Base-by-base conservation (phyloP, 176 grass and related monocot species). In the Olyra latifolia region DNA sequence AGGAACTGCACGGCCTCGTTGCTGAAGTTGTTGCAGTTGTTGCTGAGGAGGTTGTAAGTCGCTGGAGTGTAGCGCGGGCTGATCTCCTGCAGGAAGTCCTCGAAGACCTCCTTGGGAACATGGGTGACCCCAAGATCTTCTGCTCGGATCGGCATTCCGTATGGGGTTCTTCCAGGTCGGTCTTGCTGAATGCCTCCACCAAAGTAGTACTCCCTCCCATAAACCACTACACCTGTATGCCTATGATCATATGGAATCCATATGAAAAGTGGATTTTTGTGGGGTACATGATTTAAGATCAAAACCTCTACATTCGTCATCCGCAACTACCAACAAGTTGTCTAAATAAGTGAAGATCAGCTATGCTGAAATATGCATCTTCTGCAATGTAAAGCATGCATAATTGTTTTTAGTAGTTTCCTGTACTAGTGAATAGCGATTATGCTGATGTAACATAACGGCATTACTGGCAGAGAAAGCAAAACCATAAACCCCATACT, bases 1-100 rank as follows among this genome's bases (percentile, higher is more conserved):
- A 98, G 80, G 58, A 94, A 94, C 46, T 93, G 90, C 10, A 66
- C 86, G 15, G 53, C 88, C 74, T 94, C 95, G 48, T 94, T 91
- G 85, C 84, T 92, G 80, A 98, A 98, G 74, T 93, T 92, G 80
- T 94, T 98, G 79, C 92, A 94, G 72, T 98, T 98, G 84, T 94
- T 90, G 40, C 35, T 81, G 45, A 98, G 85, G 46, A 98, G 85
- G 27, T 62, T 93, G 65, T 93, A 98, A 7, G 88, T 98, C 11
- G 81, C 88, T 1, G 70, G 47, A 1, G 88, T 89, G 52, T 92
- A 98, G 11, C 87, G 50, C 2, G 83, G 84, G 42, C 87, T 80
- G 61, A 98, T 98, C 83, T 93, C 90, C 73, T 59, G 80, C 24
- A 98, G 77, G 56, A 89, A 98, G 7, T 83, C 89, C 70, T 93